Evolutionary conservation across 2,329 filamentous ascomycete species (phyloP).

Genomic region (Hypoxylon sp.): DNA sequence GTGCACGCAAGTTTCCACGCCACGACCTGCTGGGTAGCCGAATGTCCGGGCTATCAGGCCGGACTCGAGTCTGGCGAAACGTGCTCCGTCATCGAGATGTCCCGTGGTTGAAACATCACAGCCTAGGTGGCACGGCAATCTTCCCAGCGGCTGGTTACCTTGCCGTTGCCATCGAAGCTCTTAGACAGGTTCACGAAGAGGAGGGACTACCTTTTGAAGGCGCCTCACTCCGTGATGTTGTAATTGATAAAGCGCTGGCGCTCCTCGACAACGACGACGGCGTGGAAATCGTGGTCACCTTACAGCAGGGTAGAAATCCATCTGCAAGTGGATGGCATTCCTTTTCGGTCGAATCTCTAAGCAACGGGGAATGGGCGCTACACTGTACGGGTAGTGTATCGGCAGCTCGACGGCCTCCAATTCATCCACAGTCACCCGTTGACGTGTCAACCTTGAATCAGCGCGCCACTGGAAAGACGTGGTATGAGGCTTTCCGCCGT

Average conservation of each 20-base stretch:
- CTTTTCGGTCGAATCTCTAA: neutral
- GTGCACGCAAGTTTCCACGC: constrained; percentile 40
- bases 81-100: constrained; percentile 36
- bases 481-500: constrained; percentile 53
- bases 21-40: constrained; percentile 48
- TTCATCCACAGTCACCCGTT: constrained; percentile 1
- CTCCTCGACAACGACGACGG: constrained; percentile 52
- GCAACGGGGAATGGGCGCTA: constrained; percentile 1
- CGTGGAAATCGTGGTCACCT: constrained; percentile 49
- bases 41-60: constrained; percentile 32
- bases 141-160: constrained; percentile 45
- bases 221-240: constrained; percentile 48
- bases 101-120: constrained; percentile 40
- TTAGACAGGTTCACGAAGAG: constrained; percentile 38
- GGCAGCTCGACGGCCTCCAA: neutral
- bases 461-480: constrained; percentile 48
- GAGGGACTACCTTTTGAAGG: constrained; percentile 24
- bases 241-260: constrained; percentile 51
- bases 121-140: constrained; percentile 34
- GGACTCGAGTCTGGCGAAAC: constrained; percentile 47
- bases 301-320: constrained; percentile 21
- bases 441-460: constrained; percentile 42
- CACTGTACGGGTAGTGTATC: neutral
- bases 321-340: neutral
- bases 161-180: constrained; percentile 44